These are phyloP conservation scores for Globisporangium irregulare DNA, from an alignment of 352 stramenopile genomes.

Conservation along the genomic window DNA sequence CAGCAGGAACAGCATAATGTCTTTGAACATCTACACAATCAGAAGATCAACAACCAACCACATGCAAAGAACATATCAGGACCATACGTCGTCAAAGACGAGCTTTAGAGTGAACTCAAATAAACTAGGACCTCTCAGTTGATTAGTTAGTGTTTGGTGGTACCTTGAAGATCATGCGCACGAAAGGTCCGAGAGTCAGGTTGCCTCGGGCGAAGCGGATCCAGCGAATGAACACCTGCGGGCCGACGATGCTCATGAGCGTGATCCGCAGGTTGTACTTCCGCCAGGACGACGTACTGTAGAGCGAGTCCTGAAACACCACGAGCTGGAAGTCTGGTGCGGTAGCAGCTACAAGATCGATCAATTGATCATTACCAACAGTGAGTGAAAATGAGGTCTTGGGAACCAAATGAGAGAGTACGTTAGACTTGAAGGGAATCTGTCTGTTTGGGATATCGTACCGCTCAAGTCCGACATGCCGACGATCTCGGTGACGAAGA, in stretches of 20 bases:
- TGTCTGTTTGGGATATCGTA: conserved; percentile 11
- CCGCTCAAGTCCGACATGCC: conserved; percentile 33
- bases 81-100: background rate
- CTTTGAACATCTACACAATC: conserved; percentile 66
- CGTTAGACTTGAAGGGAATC: background rate
- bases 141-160: background rate
- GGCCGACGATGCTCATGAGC: conserved; percentile 74
- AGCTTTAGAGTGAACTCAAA: background rate
- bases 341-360: conserved; percentile 5
- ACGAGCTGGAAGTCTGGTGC: conserved; percentile 47
- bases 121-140: background rate
- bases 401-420: background rate
- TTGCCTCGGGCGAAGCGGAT: conserved; percentile 79
- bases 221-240: conserved; percentile 80
- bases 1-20: conserved; percentile 72
- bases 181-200: conserved; percentile 62
- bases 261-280: conserved; percentile 73
- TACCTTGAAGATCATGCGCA: conserved; percentile 86
- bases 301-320: conserved; percentile 63
- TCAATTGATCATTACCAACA: background rate
- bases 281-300: conserved; percentile 49
- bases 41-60: background rate
- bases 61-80: no score
- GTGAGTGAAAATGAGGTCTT: background rate
- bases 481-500: conserved; percentile 49